Percentiles rank a stretch among this genome's conserved stretches.
phyloP scores from a whole-genome alignment of 139 green algal genomes.

The Chlorella sp. region DNA sequence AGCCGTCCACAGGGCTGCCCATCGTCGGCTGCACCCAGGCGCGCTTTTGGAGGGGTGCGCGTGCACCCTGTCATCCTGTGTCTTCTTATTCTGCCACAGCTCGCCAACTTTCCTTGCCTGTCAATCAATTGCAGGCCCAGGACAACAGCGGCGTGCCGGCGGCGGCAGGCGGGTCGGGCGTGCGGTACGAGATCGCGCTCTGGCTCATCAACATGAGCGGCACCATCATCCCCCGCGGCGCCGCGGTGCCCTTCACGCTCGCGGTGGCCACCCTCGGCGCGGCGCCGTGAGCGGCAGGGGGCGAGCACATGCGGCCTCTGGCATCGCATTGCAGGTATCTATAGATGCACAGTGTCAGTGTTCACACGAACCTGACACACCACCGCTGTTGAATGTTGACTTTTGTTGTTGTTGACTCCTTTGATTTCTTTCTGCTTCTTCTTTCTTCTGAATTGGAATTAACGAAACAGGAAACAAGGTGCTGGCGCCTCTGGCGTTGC shows the following conservation, averaged over 20 bases:
- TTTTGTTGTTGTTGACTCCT: not conserved
- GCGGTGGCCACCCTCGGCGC: conserved; percentile 8
- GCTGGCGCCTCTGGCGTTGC: no score
- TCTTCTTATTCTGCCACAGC: not conserved
- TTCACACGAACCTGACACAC: not conserved
- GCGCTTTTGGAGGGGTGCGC: not conserved
- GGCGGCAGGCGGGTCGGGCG: not conserved
- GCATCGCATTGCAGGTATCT: no score
- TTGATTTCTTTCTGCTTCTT: no score
- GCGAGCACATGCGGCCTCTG: no score
- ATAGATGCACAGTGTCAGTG: no score
- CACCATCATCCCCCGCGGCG: not conserved
- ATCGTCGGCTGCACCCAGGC: conserved; percentile 15
- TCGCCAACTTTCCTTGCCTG: not conserved
- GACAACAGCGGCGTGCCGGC: conserved; percentile 8
- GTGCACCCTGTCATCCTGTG: not conserved
- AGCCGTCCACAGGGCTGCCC: not conserved
- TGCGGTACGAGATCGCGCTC: conserved; percentile 12
- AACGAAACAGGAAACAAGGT: no score
- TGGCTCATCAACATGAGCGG: conserved; percentile 19
- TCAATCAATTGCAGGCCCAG: not conserved
- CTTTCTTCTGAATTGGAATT: no score
- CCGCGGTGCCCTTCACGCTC: conserved; percentile 1
- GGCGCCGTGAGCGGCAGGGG: no score
- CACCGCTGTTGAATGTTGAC: not conserved